Conservation (phyloP, 1,284 basidiomycete species). For the Naganishia cerealis region DNA sequence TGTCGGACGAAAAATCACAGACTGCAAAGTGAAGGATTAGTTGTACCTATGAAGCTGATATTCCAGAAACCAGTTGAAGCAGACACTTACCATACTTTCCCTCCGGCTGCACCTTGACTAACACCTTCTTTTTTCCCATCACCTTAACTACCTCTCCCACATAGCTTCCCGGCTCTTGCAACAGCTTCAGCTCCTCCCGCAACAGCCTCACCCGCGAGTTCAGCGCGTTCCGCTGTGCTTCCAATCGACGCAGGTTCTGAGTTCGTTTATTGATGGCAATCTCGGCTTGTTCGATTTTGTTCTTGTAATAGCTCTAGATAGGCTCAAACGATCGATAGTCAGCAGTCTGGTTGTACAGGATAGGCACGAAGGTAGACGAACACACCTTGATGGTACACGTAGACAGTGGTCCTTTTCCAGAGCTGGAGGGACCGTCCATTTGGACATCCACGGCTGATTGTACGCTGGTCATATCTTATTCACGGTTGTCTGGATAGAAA, state of each 20-base stretch:
- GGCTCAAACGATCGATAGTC: neutral
- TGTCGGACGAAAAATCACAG: constrained; percentile 87
- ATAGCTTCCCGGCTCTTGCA: constrained; percentile 96
- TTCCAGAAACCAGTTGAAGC: constrained; percentile 1
- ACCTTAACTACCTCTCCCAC: constrained; percentile 98
- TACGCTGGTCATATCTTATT: constrained; percentile 6
- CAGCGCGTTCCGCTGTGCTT: constrained; percentile 93
- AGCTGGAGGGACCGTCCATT: constrained; percentile 12
- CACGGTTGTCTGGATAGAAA: neutral
- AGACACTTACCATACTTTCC: constrained; percentile 83
- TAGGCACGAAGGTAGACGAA: neutral
- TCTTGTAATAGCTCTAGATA: constrained; percentile 80
- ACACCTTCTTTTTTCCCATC: constrained; percentile 98
- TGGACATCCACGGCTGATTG: constrained; percentile 19
- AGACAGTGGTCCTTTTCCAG: constrained; percentile 5
- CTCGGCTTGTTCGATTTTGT: constrained; percentile 91
- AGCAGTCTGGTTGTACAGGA: neutral
- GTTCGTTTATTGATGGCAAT: constrained; percentile 76
- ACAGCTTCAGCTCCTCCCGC: constrained; percentile 87
- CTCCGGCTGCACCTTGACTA: constrained; percentile 98
- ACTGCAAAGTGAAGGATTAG: constrained; percentile 59
- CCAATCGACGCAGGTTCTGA: constrained; percentile 89
- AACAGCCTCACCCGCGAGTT: constrained; percentile 89
- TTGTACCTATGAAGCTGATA: neutral
- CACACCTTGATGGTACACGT: constrained; percentile 27